phyloP scores from a whole-genome alignment of 1,139 yeast species.

The Suhomyces bolitotheri region DNA sequence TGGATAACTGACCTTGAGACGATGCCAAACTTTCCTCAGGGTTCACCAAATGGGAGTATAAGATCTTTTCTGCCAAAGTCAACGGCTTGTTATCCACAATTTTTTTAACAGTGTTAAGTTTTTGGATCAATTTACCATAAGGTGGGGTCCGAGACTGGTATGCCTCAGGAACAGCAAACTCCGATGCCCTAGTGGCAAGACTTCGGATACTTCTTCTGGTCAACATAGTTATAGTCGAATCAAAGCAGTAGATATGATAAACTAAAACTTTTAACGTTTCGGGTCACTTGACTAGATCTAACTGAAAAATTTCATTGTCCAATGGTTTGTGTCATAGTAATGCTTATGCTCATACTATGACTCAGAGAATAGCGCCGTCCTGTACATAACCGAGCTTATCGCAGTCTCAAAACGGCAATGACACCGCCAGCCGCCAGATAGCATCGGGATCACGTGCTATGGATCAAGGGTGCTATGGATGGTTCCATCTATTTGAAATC shows the following conservation, averaged over 20 bases:
- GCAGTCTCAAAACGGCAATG: constrained; percentile 5
- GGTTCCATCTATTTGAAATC: too few relatives aligned
- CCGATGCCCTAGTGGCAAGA: constrained; percentile 38
- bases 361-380: constrained; percentile 4
- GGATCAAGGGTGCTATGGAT: too few relatives aligned
- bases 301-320: constrained; percentile 9
- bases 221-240: constrained; percentile 6
- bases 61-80: constrained; percentile 89
- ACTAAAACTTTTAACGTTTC: background rate
- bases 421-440: constrained; percentile 8
- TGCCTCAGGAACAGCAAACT: constrained; percentile 53
- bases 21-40: constrained; percentile 74
- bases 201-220: constrained; percentile 19
- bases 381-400: constrained; percentile 4
- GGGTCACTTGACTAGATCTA: background rate
- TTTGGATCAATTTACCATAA: constrained; percentile 68
- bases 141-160: constrained; percentile 80
- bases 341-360: constrained; percentile 10
- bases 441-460: background rate
- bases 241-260: background rate
- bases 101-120: constrained; percentile 60
- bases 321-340: constrained; percentile 6
- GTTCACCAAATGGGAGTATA: constrained; percentile 84
- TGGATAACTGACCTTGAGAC: constrained; percentile 46
- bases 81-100: constrained; percentile 72